Percentiles rank a stretch among this genome's conserved stretches.
These are phyloP conservation scores for Metahyphopichia silvanorum DNA, from an alignment of 805 yeast species.

Conservation along the genomic window DNA sequence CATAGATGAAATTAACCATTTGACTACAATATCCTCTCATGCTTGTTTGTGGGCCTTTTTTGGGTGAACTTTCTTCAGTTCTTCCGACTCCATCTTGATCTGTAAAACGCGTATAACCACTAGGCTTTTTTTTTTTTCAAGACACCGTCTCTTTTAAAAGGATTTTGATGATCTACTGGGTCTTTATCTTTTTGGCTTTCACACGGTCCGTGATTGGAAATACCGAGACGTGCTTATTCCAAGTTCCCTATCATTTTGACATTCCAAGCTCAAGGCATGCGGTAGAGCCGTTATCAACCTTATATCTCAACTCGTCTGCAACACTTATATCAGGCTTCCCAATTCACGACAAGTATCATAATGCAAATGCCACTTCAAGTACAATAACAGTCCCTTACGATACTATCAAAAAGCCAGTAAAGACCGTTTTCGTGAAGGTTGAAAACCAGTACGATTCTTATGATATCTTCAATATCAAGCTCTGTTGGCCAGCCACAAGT, in stretches of 20 bases:
- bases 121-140: no score
- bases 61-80: no score
- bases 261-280: no score
- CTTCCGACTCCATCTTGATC: no score
- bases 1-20: no score
- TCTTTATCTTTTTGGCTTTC: not conserved
- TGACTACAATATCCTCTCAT: no score
- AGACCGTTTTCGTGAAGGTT: slow-evolving; percentile 23
- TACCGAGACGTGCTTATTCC: slow-evolving; percentile 32
- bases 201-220: slow-evolving; percentile 20
- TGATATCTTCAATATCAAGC: slow-evolving; percentile 24
- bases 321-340: slow-evolving; percentile 21
- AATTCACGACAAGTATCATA: slow-evolving; percentile 11
- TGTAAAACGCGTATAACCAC: no score
- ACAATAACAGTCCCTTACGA: slow-evolving; percentile 7
- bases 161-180: no score
- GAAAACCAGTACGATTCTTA: slow-evolving; percentile 28
- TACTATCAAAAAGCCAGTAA: slow-evolving; percentile 5
- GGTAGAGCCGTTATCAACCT: no score
- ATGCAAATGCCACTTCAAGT: not conserved
- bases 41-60: no score
- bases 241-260: slow-evolving; percentile 33
- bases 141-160: no score
- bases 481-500: slow-evolving; percentile 36
- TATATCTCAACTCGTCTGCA: slow-evolving; percentile 19